Conservation (phyloP, 371 early-diverging fungal genomes). For the Coemansia sp. region DNA sequence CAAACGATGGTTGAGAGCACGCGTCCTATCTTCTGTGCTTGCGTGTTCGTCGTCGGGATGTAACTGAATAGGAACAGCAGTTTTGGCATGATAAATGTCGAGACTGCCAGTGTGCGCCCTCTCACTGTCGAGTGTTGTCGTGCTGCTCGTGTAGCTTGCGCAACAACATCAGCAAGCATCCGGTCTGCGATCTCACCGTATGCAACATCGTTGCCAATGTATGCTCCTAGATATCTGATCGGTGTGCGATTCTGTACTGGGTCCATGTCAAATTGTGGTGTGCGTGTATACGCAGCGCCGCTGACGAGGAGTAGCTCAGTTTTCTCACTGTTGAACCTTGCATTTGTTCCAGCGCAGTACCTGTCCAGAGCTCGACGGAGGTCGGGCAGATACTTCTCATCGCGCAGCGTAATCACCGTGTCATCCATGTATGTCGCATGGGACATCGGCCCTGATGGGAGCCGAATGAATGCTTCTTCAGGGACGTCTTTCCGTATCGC, state of each 20-base stretch:
- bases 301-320: neutral
- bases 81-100: neutral
- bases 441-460: neutral
- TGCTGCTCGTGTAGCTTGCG: too few species aligned
- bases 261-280: too few species aligned
- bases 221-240: neutral
- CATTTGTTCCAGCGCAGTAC: neutral
- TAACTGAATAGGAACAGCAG: neutral
- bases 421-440: neutral
- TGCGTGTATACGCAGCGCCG: neutral
- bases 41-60: too few species aligned
- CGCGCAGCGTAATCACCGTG: neutral
- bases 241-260: neutral
- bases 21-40: too few species aligned
- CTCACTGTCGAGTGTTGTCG: neutral
- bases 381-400: neutral
- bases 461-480: neutral
- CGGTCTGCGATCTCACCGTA: neutral
- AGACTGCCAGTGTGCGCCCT: neutral
- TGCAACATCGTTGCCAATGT: neutral
- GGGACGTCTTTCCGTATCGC: neutral
- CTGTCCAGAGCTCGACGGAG: neutral
- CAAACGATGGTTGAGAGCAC: too few species aligned
- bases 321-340: neutral
- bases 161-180: neutral